Evolutionary conservation across 176 grass and related monocot genomes (phyloP), one percentile per base, ranked within the genome.

Genomic region (Dactylis glomerata): DNA sequence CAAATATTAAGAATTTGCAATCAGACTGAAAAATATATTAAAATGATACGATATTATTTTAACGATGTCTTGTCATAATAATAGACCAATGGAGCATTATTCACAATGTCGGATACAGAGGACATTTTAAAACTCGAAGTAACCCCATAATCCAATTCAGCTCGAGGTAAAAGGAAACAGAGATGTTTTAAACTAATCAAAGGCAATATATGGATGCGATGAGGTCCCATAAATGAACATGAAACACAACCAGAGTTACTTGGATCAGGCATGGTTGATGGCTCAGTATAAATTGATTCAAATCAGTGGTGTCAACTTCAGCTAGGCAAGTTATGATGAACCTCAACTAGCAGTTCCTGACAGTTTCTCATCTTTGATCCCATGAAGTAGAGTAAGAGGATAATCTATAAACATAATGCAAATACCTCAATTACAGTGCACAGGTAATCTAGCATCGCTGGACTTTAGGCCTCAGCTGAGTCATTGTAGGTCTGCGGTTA

Each of bases 1-100:
- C 96, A 93, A 98, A 95, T 92, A 98, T 87, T 85, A 98, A 93
- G 75, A 98, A 95, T 70, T 98, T 98, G 92, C 93, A 98, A 52
- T 85, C 89, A 32, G 93, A 87, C 96, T 98, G 84, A 24, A 83
- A 87, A 44, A 63, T 69, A 83, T 77, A 79, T 44, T 44, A 30
- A n/a, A 10, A 46, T 8, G 56, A 44, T 20, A 71, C 41, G 65
- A 33, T 33, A 69, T 22, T 13, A 64, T 52, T 73, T 80, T 68
- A 4, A 72, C 77, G 17, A 42, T 83, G 15, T 52, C 31, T 49
- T 81, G 74, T 33, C 32, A 16, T 63, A 73, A 71, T 45, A 65
- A 66, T 47, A 57, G 9, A 12, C 15, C 47, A 80, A 57, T 11
- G 28, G 34, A 80, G 22, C 22, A 49, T 16, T 78, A 24, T 63